These are phyloP conservation scores for Ophiosphaerella narmari DNA, from an alignment of 2,329 filamentous ascomycete genomes.

Conservation along the genomic window DNA sequence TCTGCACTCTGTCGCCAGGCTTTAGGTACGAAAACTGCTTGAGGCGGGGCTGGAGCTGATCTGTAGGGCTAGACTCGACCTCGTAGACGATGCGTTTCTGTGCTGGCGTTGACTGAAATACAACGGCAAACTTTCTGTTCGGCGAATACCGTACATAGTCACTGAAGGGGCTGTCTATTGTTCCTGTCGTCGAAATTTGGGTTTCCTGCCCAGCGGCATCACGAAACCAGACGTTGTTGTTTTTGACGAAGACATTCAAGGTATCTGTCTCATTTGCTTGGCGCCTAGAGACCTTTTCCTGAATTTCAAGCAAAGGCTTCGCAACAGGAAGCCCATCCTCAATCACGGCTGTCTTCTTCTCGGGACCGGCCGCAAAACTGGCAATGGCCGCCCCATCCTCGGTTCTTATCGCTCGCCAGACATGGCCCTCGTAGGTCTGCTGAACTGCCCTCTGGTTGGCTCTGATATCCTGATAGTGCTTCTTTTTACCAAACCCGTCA, in stretches of 20 bases:
- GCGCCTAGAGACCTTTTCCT: slow-evolving; percentile 8
- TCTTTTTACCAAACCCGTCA: slow-evolving; percentile 6
- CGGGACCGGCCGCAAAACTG: slow-evolving; percentile 11
- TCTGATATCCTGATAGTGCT: slow-evolving; percentile 10
- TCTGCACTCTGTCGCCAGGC: slow-evolving; percentile 22
- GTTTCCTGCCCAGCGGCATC: slow-evolving; percentile 16
- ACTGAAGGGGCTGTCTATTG: slow-evolving; percentile 20
- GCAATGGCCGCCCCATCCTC: slow-evolving; percentile 6
- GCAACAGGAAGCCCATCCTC: slow-evolving; percentile 8
- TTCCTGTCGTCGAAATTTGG: slow-evolving; percentile 25
- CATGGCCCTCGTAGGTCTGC: slow-evolving; percentile 17
- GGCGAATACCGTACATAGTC: slow-evolving; percentile 22
- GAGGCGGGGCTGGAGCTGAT: slow-evolving; percentile 24
- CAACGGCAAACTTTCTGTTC: slow-evolving; percentile 20
- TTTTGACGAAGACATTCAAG: slow-evolving; percentile 18
- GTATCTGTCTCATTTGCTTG: slow-evolving; percentile 12
- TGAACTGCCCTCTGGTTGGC: slow-evolving; percentile 1
- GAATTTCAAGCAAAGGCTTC: slow-evolving; percentile 4
- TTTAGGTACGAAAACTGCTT: slow-evolving; percentile 24
- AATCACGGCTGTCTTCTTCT: slow-evolving; percentile 11
- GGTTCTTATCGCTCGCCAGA: slow-evolving; percentile 15
- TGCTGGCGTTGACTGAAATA: slow-evolving; percentile 22
- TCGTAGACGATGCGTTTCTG: slow-evolving; percentile 22
- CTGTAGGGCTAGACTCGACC: slow-evolving; percentile 25
- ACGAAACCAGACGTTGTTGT: slow-evolving; percentile 29